Evolutionary conservation across 1,139 yeast genomes (phyloP).

Genomic region (Kodamaea suecica): DNA sequence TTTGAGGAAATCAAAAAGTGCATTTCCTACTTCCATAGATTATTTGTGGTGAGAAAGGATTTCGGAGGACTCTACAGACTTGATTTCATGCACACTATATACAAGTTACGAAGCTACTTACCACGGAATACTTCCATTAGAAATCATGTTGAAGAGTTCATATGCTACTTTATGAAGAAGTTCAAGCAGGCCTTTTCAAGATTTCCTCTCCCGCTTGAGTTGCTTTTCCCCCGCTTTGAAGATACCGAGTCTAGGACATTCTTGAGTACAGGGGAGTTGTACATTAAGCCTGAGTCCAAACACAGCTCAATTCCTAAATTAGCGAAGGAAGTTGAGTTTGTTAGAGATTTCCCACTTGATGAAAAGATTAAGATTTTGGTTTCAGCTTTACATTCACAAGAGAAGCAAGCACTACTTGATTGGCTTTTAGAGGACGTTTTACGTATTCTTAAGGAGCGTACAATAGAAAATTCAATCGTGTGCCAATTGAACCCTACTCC

Average conservation of each 20-base stretch:
- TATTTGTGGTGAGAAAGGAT: conserved; percentile 61
- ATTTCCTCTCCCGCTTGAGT: conserved; percentile 63
- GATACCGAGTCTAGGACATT: conserved; percentile 37
- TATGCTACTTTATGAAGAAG: conserved; percentile 64
- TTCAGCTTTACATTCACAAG: conserved; percentile 48
- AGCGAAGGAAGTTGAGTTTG: conserved; percentile 40
- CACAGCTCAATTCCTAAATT: conserved; percentile 21
- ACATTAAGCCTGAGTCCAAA: conserved; percentile 19
- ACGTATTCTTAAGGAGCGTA: conserved; percentile 24
- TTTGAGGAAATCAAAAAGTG: conserved; percentile 62
- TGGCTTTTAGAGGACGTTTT: conserved; percentile 45
- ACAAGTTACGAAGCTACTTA: conserved; percentile 29
- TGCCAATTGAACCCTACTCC: conserved; percentile 18
- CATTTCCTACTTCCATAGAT: conserved; percentile 66
- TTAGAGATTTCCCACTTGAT: conserved; percentile 30
- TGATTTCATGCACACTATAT: conserved; percentile 59
- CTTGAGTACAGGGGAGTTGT: conserved; percentile 52
- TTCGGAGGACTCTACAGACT: conserved; percentile 64
- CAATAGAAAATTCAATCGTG: conserved; percentile 14
- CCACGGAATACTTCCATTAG: conserved; percentile 42
- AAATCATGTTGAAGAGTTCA: conserved; percentile 62
- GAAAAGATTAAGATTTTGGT: conserved; percentile 46
- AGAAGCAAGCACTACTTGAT: conserved; percentile 35
- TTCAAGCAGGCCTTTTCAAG: conserved; percentile 48
- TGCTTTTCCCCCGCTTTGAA: conserved; percentile 63